Evolutionary conservation across 2,329 filamentous ascomycete species (phyloP), one percentile per base, ranked within the genome.

Genomic region (Fusarium devonianum): DNA sequence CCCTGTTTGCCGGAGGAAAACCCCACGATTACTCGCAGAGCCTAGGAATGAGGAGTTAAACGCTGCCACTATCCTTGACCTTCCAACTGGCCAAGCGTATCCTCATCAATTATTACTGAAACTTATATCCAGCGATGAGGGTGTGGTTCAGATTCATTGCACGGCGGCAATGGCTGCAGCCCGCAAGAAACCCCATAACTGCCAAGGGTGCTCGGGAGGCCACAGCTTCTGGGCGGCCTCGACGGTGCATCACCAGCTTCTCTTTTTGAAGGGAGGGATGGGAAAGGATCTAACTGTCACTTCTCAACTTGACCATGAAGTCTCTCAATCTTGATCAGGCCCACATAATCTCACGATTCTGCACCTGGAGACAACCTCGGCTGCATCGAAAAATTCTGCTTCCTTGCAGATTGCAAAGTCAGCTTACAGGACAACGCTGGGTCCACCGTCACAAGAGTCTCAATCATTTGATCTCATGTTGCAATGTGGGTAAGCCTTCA

Each of bases 1-100:
- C 44, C 52, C 28, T 55, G 51, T 18, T 45, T 41, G 18, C 21
- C 41, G 41, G 22, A 12, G 16, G 29, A 26, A n/a, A 49, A 34
- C 44, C 33, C 44, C 40, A 45, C 26, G 25, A 45, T 45, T 26
- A n/a, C n/a, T n/a, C n/a, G n/a, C n/a, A 35, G 35, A 25, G 40
- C 38, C 37, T 36, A 29, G 21, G 13, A 36, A 45, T 34, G 29
- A 41, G 38, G 17, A 25, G 32, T 37, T 23, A 21, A 13, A 36
- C 34, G 33, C 34, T 37, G 44, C 28, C 38, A 41, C 39, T 25
- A 55, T 35, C 39, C 45, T 46, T 37, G 16, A 14, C 23, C 45
- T 26, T 18, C 28, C 23, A 25, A 19, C 34, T 14, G 38, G 49
- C 21, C 50, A 44, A 9, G 23, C 23, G 39, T 26, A 19, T 26